phyloP scores from a whole-genome alignment of 768 basidiomycete genomes.

The Podaxis pistillaris region DNA sequence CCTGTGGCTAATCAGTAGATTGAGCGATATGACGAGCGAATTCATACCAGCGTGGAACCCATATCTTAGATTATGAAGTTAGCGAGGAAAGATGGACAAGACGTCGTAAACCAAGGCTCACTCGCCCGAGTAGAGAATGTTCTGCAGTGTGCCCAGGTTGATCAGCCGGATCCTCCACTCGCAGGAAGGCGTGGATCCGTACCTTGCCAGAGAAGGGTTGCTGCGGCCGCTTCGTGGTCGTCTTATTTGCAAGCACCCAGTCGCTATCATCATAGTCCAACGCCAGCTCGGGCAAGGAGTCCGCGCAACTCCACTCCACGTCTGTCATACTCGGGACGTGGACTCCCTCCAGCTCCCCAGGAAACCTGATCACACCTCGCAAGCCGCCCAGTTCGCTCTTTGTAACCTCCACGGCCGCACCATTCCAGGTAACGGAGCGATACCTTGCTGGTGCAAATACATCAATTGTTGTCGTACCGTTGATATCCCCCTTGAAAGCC shows the following conservation, averaged over 20 bases:
- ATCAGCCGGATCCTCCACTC: background rate
- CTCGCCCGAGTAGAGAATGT: slow-evolving; percentile 10
- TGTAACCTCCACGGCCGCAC: slow-evolving; percentile 32
- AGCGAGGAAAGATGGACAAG: background rate
- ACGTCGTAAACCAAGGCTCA: background rate
- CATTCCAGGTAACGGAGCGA: slow-evolving; percentile 60
- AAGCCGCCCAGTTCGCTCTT: slow-evolving; percentile 28
- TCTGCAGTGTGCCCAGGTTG: background rate
- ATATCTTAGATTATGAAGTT: background rate
- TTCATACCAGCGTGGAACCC: slow-evolving; percentile 8
- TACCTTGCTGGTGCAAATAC: slow-evolving; percentile 50
- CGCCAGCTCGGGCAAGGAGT: slow-evolving; percentile 61
- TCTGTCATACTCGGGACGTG: slow-evolving; percentile 37
- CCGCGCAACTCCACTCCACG: slow-evolving; percentile 53
- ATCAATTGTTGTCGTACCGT: slow-evolving; percentile 47
- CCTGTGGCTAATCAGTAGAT: slow-evolving; percentile 15
- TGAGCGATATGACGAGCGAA: background rate
- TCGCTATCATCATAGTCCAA: slow-evolving; percentile 49
- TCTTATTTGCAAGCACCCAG: slow-evolving; percentile 61
- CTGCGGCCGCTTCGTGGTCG: slow-evolving; percentile 53
- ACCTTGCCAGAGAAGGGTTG: slow-evolving; percentile 59
- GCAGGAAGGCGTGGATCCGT: slow-evolving; percentile 20
- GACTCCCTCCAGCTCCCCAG: slow-evolving; percentile 29
- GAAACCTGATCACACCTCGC: slow-evolving; percentile 11
- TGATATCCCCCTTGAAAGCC: slow-evolving; percentile 51